Base-by-base conservation (phyloP, 2,329 filamentous ascomycete species). In the Phyllosticta citriasiana region DNA sequence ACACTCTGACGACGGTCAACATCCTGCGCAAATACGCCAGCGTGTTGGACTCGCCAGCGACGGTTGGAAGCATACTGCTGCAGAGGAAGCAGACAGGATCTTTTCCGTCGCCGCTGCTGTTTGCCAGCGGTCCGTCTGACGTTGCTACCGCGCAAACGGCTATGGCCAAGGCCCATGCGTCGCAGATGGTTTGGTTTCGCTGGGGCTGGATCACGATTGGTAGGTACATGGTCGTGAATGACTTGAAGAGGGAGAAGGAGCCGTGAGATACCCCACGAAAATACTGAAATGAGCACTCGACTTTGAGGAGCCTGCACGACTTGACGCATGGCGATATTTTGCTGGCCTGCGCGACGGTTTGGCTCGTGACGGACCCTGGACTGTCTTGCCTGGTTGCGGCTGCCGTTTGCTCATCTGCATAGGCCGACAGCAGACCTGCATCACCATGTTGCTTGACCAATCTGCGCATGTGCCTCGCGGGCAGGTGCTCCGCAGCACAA, bases 141-240 rank as follows among this genome's bases (percentile, higher is more conserved):
- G 84, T 87, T 65, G 79, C 86, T 65, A 82, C 80, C 30, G 93
- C 90, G 7, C 88, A 92, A 77, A 81, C 78, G 60, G 92, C 94
- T 33, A 99, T 99, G 94, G 91, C 89, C 1, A 81, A 82, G 60
- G 93, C 89, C 27, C 94, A 99, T 78, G 80, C 85, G 76, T 97
- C 91, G 74, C 94, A 99, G 81, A 99, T 99, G 94, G 84, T 89
- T 47, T 99, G 94, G 94, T 99, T 97, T 72, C 84, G 94, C 7
- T 97, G 91, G 83, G 90, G 91, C 2, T 99, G 92, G 91, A 96
- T 99, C 70, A 82, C 84, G 0, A 72, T 96, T 62, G 94, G 91
- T 69, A 81, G 94, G 63, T 99, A 97, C 76, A 97, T 99, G 94
- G 83, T 91, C 62, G 83, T 97, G 33, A 99, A 99, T 74, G 92